phyloP scores from a whole-genome alignment of 2,329 filamentous ascomycete genomes.

The Ophiocordyceps camponoti-floridani region DNA sequence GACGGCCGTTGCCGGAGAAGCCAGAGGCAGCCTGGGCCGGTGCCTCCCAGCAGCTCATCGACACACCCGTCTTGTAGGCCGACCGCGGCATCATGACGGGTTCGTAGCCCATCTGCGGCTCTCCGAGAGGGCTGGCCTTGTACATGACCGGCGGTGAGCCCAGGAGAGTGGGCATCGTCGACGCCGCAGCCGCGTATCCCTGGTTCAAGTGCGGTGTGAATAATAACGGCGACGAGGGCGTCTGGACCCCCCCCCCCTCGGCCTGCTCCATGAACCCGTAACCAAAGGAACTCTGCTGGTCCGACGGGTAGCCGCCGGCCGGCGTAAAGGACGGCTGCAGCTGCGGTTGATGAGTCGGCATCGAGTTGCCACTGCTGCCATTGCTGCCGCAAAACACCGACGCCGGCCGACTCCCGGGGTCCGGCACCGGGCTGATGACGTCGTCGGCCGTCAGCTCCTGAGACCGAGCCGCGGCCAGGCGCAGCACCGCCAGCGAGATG shows the following conservation, averaged over 20 bases:
- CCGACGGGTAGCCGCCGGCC: not conserved
- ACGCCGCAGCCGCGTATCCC: not conserved
- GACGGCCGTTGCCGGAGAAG: not conserved
- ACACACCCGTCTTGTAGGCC: not conserved
- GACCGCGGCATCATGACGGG: not conserved
- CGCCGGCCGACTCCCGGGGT: slow-evolving; percentile 12
- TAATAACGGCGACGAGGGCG: too few relatives aligned
- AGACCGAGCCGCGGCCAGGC: slow-evolving; percentile 29
- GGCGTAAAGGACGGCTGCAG: not conserved
- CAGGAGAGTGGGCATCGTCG: not conserved
- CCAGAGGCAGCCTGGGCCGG: not conserved
- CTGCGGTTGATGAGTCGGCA: not conserved
- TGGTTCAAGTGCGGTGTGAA: not conserved
- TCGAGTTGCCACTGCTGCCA: not conserved
- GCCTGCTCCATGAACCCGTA: slow-evolving; percentile 11
- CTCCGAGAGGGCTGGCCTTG: not conserved
- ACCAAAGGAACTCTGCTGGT: slow-evolving; percentile 4
- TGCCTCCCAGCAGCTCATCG: not conserved
- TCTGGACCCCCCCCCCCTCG: not conserved
- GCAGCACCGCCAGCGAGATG: slow-evolving; percentile 65
- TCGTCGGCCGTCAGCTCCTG: slow-evolving; percentile 39
- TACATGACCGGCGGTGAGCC: not conserved
- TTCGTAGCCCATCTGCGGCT: not conserved
- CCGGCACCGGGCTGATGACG: slow-evolving; percentile 49
- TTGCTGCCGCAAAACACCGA: not conserved